phyloP scores from a whole-genome alignment of 2,329 filamentous ascomycete genomes.

The Zarea fungicola region DNA sequence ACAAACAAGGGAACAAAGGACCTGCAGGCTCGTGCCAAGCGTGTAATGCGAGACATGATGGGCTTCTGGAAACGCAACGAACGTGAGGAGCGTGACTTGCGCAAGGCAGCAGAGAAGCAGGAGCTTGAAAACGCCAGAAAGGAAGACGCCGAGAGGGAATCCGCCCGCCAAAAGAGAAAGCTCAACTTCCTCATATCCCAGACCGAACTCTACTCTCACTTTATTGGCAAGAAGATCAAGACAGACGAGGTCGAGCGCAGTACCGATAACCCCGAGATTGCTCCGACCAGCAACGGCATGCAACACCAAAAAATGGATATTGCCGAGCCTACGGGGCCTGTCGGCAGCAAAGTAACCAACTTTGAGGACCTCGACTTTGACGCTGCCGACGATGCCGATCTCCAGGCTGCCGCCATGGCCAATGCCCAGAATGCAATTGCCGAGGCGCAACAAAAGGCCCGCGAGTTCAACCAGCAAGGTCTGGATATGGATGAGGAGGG shows the following conservation, averaged over 20 bases:
- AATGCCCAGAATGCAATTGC: slow-evolving; percentile 96
- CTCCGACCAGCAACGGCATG: slow-evolving; percentile 42
- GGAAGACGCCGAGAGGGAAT: slow-evolving; percentile 94
- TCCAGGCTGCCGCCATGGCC: slow-evolving; percentile 81
- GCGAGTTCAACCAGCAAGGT: slow-evolving; percentile 80
- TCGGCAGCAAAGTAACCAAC: slow-evolving; percentile 73
- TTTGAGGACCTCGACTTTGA: slow-evolving; percentile 96
- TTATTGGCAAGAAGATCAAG: slow-evolving; percentile 99
- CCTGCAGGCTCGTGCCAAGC: slow-evolving; percentile 91
- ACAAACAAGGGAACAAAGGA: slow-evolving; percentile 99
- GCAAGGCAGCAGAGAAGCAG: slow-evolving; percentile 90
- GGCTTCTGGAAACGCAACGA: slow-evolving; percentile 99
- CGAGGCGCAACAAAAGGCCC: slow-evolving; percentile 86
- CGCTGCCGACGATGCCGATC: slow-evolving; percentile 78
- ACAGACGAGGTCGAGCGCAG: slow-evolving; percentile 90
- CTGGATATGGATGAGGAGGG: slow-evolving; percentile 77
- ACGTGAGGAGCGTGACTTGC: slow-evolving; percentile 88
- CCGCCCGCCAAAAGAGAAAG: slow-evolving; percentile 95
- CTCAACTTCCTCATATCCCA: slow-evolving; percentile 99
- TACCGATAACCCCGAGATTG: slow-evolving; percentile 73
- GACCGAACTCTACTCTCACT: slow-evolving; percentile 97
- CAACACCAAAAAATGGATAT: slow-evolving; percentile 43
- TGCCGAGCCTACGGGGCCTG: slow-evolving; percentile 47
- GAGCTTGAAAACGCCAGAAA: slow-evolving; percentile 95
- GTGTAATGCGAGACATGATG: slow-evolving; percentile 99